Conservation (phyloP, 306 rosid genomes). For the Cucumis cinereus region DNA sequence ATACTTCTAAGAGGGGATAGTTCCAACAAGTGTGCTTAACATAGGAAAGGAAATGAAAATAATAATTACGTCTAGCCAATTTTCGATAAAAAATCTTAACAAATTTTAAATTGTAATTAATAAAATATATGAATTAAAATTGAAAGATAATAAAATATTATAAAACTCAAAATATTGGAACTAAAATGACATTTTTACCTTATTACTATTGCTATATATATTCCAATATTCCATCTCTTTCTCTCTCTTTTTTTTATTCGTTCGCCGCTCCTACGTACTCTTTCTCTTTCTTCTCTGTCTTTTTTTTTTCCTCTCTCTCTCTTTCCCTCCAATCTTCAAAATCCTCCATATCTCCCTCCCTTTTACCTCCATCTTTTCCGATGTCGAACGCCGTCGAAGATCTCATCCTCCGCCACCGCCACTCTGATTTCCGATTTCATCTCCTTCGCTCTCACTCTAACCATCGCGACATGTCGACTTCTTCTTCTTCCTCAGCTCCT, state of each 20-base stretch:
- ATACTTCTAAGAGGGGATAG: too few species aligned
- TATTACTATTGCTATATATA: neutral
- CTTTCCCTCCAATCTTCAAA: conserved; percentile 26
- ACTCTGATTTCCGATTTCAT: conserved; percentile 21
- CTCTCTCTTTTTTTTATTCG: neutral
- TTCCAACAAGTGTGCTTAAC: too few species aligned
- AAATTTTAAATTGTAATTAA: too few species aligned
- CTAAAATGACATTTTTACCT: too few species aligned
- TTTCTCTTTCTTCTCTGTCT: neutral
- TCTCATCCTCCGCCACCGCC: conserved; percentile 15
- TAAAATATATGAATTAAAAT: too few species aligned
- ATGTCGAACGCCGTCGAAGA: conserved; percentile 22
- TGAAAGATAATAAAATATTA: too few species aligned
- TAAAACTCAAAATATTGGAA: too few species aligned
- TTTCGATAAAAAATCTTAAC: too few species aligned
- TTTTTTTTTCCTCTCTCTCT: neutral
- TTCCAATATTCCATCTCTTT: neutral
- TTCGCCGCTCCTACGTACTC: neutral
- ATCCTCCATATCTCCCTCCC: neutral
- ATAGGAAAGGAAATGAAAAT: too few species aligned
- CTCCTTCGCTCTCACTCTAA: conserved; percentile 19
- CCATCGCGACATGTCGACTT: neutral
- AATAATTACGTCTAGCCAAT: too few species aligned
- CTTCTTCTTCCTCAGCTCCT: neutral
- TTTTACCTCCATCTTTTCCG: neutral